Percentiles rank a stretch among this genome's conserved stretches.
phyloP scores from a whole-genome alignment of 2,329 filamentous ascomycete species.

The Pseudogymnoascus sp. region DNA sequence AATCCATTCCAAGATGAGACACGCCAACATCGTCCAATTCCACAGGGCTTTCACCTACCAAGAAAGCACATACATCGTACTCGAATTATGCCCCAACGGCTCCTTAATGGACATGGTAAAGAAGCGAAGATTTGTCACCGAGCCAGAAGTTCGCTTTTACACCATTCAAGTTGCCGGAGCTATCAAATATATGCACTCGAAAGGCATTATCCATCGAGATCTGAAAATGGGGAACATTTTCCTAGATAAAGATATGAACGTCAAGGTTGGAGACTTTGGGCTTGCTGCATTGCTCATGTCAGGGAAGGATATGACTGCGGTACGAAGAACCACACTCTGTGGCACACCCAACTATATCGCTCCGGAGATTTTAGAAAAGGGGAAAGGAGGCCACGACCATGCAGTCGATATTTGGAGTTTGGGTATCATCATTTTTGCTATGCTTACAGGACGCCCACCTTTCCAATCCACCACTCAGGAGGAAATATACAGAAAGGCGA shows the following conservation, averaged over 20 bases:
- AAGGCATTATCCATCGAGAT: slow-evolving; percentile 93
- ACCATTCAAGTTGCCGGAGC: slow-evolving; percentile 92
- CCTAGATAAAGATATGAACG: slow-evolving; percentile 87
- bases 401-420: slow-evolving; percentile 98
- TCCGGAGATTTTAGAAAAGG: slow-evolving; percentile 90
- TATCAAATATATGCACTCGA: slow-evolving; percentile 94
- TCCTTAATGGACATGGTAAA: slow-evolving; percentile 98
- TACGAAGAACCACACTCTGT: slow-evolving; percentile 81
- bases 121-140: slow-evolving; percentile 78
- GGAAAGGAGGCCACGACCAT: slow-evolving; percentile 89
- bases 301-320: slow-evolving; percentile 77
- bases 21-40: slow-evolving; percentile 93
- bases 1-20: slow-evolving; percentile 96
- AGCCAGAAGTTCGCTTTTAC: slow-evolving; percentile 90
- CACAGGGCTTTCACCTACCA: slow-evolving; percentile 87
- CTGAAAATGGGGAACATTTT: slow-evolving; percentile 98
- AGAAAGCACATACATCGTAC: slow-evolving; percentile 82
- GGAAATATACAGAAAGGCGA: slow-evolving; percentile 69
- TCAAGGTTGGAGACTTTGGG: slow-evolving; percentile 96
- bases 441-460: slow-evolving; percentile 91
- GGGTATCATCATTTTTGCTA: slow-evolving; percentile 96
- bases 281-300: slow-evolving; percentile 86
- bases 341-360: slow-evolving; percentile 98
- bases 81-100: slow-evolving; percentile 91
- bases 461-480: slow-evolving; percentile 89